phyloP scores from a whole-genome alignment of 2,329 filamentous ascomycete genomes.

The Colletotrichum noveboracense region DNA sequence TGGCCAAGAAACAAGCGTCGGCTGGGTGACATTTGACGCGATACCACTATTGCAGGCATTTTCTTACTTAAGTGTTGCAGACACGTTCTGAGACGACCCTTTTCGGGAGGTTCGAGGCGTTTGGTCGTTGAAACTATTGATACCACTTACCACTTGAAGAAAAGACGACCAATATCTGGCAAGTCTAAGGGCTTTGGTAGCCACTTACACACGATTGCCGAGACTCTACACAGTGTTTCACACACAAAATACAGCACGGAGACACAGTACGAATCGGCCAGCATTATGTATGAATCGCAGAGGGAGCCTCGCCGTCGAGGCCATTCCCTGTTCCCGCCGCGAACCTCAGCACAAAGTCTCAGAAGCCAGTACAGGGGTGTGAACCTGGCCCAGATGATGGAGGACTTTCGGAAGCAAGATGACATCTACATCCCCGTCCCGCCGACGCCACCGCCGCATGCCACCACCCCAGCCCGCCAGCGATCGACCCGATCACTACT shows the following conservation, averaged over 20 bases:
- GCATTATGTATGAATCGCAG: slow-evolving; percentile 8
- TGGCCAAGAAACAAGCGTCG: neutral
- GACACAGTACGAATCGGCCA: neutral
- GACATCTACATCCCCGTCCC: slow-evolving; percentile 17
- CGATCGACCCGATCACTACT: neutral
- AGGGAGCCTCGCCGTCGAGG: slow-evolving; percentile 1
- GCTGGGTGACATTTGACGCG: neutral
- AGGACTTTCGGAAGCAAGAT: slow-evolving; percentile 15
- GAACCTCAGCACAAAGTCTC: slow-evolving; percentile 13
- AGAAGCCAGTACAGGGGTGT: slow-evolving; percentile 10
- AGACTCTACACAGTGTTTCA: neutral
- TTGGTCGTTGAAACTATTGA: neutral
- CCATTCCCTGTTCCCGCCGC: slow-evolving; percentile 1
- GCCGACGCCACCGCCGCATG: slow-evolving; percentile 11
- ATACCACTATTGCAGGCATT: neutral
- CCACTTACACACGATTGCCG: neutral
- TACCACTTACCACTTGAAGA: neutral
- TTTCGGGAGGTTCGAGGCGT: neutral
- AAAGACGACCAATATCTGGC: neutral
- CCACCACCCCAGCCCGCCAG: neutral
- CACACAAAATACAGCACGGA: accelerated
- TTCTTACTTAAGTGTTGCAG: slow-evolving; percentile 8
- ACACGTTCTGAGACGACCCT: neutral
- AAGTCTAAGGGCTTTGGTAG: neutral
- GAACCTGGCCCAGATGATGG: slow-evolving; percentile 10